phyloP scores from a whole-genome alignment of 208 protist species.

The Borovskyia barvae region DNA sequence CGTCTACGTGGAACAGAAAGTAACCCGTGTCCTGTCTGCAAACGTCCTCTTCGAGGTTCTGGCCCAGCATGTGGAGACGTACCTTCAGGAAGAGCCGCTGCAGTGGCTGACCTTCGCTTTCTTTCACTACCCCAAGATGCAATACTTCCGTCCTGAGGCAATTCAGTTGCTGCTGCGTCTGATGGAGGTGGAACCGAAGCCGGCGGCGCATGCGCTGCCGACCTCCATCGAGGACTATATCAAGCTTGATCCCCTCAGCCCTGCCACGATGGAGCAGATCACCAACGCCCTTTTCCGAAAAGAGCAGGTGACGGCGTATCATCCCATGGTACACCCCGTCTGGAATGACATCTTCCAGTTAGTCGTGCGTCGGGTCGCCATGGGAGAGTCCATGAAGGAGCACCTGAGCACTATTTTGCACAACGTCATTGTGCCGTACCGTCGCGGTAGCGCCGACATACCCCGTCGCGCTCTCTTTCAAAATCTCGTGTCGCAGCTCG shows the following conservation, averaged over 20 bases:
- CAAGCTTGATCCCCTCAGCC: slow-evolving; percentile 69
- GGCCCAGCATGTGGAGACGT: slow-evolving; percentile 25
- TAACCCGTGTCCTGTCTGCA: slow-evolving; percentile 69
- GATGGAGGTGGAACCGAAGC: slow-evolving; percentile 38
- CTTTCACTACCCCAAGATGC: slow-evolving; percentile 85
- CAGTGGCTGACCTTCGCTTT: slow-evolving; percentile 83
- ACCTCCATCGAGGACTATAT: slow-evolving; percentile 42
- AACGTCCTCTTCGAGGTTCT: slow-evolving; percentile 68
- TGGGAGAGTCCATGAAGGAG: slow-evolving; percentile 84
- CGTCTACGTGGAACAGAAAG: slow-evolving; percentile 85
- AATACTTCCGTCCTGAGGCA: slow-evolving; percentile 87
- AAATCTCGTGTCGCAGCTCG: slow-evolving; percentile 68
- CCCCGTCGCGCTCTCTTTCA: slow-evolving; percentile 78
- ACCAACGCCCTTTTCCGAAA: slow-evolving; percentile 83
- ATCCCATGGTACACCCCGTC: slow-evolving; percentile 89
- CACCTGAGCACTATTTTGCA: slow-evolving; percentile 83
- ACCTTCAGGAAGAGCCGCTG: slow-evolving; percentile 44
- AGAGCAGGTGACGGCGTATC: slow-evolving; percentile 77
- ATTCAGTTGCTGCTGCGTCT: slow-evolving; percentile 80
- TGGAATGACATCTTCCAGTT: slow-evolving; percentile 84
- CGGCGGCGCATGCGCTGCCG: slow-evolving; percentile 27
- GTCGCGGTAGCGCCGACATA: slow-evolving; percentile 74
- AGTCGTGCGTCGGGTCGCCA: slow-evolving; percentile 57
- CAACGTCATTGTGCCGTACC: slow-evolving; percentile 83
- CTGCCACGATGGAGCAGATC: slow-evolving; percentile 76